These are phyloP conservation scores for Schizonepeta tenuifolia DNA, from an alignment of 257 asterid species.

Conservation along the genomic window DNA sequence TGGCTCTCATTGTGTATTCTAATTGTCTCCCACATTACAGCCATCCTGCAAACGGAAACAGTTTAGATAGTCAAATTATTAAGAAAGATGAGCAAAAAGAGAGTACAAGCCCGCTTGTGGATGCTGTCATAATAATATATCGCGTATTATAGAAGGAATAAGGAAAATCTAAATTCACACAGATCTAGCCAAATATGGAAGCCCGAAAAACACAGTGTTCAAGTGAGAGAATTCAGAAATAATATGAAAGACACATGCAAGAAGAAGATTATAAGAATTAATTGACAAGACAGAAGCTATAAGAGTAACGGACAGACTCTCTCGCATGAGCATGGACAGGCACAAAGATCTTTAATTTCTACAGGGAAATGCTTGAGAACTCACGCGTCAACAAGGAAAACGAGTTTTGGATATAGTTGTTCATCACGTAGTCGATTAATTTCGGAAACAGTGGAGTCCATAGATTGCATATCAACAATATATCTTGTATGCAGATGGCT, in stretches of 20 bases:
- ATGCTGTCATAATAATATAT: conserved; percentile 7
- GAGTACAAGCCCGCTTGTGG: not conserved
- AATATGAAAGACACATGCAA: not conserved
- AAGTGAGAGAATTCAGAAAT: not conserved
- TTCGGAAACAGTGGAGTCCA: conserved; percentile 98
- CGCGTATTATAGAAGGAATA: conserved; percentile 10
- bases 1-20: conserved; percentile 68
- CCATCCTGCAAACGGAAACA: conserved; percentile 62
- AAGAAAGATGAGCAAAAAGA: conserved; percentile 1
- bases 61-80: not conserved
- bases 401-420: conserved; percentile 87
- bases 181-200: no score
- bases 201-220: no score
- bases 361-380: conserved; percentile 37
- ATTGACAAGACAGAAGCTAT: not conserved
- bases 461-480: conserved; percentile 98
- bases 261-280: not conserved
- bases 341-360: conserved; percentile 23
- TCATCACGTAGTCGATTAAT: conserved; percentile 87
- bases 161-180: not conserved
- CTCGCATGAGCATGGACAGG: not conserved
- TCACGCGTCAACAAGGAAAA: conserved; percentile 87
- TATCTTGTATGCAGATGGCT: conserved; percentile 98
- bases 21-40: conserved; percentile 91
- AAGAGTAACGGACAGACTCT: not conserved